phyloP scores from a whole-genome alignment of 805 yeast species.

The Kodamaea leandrae region DNA sequence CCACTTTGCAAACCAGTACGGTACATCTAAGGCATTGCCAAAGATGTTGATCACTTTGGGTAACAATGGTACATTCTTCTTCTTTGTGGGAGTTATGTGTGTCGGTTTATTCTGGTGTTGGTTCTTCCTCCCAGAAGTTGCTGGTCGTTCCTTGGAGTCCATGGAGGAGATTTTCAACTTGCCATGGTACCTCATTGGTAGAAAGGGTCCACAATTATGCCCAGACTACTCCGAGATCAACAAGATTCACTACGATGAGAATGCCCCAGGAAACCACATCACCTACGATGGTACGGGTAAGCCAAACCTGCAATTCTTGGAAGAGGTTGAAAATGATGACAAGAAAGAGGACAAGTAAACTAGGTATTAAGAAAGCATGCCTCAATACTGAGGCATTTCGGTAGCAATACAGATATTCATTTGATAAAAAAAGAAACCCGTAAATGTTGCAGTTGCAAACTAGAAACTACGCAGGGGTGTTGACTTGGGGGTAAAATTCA shows the following conservation, averaged over 20 bases:
- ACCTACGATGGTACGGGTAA: constrained; percentile 10
- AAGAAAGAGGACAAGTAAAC: constrained; percentile 2
- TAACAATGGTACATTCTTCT: constrained; percentile 22
- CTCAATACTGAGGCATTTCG: no score
- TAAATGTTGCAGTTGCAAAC: no score
- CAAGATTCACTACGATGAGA: constrained; percentile 16
- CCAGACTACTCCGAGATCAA: constrained; percentile 26
- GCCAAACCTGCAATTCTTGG: constrained; percentile 10
- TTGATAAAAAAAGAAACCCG: no score
- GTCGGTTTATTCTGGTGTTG: constrained; percentile 21
- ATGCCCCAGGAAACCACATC: constrained; percentile 7
- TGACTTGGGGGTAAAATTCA: no score
- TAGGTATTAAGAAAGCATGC: no score
- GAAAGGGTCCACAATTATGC: constrained; percentile 24
- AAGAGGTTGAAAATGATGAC: constrained; percentile 9
- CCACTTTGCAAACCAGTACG: constrained; percentile 27
- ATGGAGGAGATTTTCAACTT: constrained; percentile 27
- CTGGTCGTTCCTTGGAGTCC: constrained; percentile 26
- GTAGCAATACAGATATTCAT: no score
- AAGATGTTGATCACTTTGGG: constrained; percentile 21
- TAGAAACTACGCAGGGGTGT: no score
- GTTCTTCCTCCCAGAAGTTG: constrained; percentile 25
- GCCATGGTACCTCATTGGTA: constrained; percentile 26
- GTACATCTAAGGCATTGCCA: constrained; percentile 26
- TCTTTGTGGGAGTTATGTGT: constrained; percentile 19